These are phyloP conservation scores for Populus alba DNA, from an alignment of 345 rosid species.

Conservation along the genomic window DNA sequence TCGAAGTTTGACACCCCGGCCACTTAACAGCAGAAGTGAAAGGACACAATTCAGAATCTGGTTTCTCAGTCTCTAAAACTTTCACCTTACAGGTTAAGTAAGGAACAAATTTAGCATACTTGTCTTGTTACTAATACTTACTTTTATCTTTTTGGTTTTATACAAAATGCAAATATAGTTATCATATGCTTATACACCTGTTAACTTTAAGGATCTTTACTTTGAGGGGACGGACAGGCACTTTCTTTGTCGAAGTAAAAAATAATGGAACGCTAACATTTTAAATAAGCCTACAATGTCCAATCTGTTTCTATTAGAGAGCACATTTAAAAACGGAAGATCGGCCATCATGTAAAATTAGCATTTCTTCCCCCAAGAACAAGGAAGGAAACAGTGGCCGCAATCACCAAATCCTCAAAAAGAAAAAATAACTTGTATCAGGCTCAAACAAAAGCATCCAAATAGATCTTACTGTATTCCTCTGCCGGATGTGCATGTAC, in stretches of 20 bases:
- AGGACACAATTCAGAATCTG: neutral
- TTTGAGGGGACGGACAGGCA: neutral
- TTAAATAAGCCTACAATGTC: neutral
- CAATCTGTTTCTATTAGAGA: neutral
- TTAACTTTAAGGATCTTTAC: neutral
- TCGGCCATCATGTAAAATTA: neutral
- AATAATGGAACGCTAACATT: neutral
- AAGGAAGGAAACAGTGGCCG: neutral
- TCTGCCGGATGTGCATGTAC: slow-evolving; percentile 70
- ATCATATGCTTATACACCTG: neutral
- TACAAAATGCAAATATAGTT: neutral
- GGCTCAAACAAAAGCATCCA: slow-evolving; percentile 5
- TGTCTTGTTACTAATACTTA: neutral
- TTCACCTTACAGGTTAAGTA: neutral
- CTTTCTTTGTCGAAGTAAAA: neutral
- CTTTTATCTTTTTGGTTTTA: neutral
- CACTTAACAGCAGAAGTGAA: neutral
- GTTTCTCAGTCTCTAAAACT: neutral
- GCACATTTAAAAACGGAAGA: neutral
- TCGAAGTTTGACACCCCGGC: neutral
- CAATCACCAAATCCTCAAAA: neutral
- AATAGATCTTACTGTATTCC: slow-evolving; percentile 84
- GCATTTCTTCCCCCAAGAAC: neutral
- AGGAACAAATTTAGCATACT: neutral
- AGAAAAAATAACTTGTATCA: neutral